These are phyloP conservation scores for Leishmania amazonensis DNA, from an alignment of 208 protist species.

Conservation along the genomic window DNA sequence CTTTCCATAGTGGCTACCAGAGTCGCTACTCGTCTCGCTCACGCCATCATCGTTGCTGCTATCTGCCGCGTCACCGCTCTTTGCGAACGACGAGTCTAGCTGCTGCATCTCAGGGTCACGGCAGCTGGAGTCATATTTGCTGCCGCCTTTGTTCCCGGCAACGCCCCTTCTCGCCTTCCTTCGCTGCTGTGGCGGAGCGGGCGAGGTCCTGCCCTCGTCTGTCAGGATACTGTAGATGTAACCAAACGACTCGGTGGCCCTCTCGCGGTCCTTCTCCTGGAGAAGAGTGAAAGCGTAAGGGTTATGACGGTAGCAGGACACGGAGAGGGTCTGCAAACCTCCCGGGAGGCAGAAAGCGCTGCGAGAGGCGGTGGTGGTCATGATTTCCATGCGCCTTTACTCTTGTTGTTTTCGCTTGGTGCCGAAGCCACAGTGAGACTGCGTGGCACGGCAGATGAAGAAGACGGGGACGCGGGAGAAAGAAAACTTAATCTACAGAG, in stretches of 20 bases:
- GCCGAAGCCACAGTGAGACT: not conserved
- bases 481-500: not conserved
- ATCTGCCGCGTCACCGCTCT: slow-evolving; percentile 8
- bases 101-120: slow-evolving; percentile 3
- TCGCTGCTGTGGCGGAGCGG: not conserved
- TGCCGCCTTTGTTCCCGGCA: not conserved
- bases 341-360: not conserved
- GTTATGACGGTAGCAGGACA: slow-evolving; percentile 43
- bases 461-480: not conserved
- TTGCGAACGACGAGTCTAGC: not conserved
- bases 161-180: slow-evolving; percentile 7
- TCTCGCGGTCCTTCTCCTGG: slow-evolving; percentile 23
- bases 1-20: slow-evolving; percentile 20
- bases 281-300: slow-evolving; percentile 45
- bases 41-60: slow-evolving; percentile 48
- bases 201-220: slow-evolving; percentile 1
- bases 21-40: slow-evolving; percentile 49
- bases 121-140: slow-evolving; percentile 13
- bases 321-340: not conserved
- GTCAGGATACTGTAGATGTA: slow-evolving; percentile 21
- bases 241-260: slow-evolving; percentile 21
- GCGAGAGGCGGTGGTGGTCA: slow-evolving; percentile 3
- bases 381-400: not conserved
- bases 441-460: not conserved
- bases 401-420: not conserved